These are phyloP conservation scores for Podaxis sp. DNA, from an alignment of 768 basidiomycete genomes.

Conservation along the genomic window DNA sequence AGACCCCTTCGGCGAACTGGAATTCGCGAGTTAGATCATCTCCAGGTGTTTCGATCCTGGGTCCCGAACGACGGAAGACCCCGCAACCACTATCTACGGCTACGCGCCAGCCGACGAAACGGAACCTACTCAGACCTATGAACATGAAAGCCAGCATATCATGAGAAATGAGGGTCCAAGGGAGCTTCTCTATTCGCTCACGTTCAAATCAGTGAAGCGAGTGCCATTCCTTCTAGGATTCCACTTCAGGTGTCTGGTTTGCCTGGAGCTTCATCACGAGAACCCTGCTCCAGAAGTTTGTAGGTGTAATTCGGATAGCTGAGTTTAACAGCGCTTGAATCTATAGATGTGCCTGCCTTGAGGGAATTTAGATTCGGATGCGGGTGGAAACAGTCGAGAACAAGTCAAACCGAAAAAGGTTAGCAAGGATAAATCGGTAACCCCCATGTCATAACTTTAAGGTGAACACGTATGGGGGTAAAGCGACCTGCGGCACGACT, in stretches of 20 bases:
- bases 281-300: constrained; percentile 23
- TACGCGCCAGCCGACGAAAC: constrained; percentile 29
- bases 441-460: constrained; percentile 35
- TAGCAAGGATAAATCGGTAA: constrained; percentile 32
- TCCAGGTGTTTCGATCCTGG: constrained; percentile 37
- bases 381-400: constrained; percentile 31
- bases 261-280: constrained; percentile 39
- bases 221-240: constrained; percentile 26
- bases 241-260: constrained; percentile 34
- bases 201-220: constrained; percentile 31
- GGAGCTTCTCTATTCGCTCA: constrained; percentile 33
- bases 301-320: constrained; percentile 34
- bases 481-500: constrained; percentile 5
- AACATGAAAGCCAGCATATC: constrained; percentile 15
- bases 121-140: constrained; percentile 25
- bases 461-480: constrained; percentile 22
- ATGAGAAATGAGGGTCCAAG: constrained; percentile 23
- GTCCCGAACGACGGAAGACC: constrained; percentile 42
- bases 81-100: constrained; percentile 40
- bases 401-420: constrained; percentile 39
- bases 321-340: constrained; percentile 31
- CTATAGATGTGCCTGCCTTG: constrained; percentile 43
- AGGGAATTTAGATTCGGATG: constrained; percentile 35
- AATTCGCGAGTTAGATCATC: constrained; percentile 40
- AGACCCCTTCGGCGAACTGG: constrained; percentile 17